phyloP scores from a whole-genome alignment of 2,329 filamentous ascomycete species.

The Dendryphion nanum region DNA sequence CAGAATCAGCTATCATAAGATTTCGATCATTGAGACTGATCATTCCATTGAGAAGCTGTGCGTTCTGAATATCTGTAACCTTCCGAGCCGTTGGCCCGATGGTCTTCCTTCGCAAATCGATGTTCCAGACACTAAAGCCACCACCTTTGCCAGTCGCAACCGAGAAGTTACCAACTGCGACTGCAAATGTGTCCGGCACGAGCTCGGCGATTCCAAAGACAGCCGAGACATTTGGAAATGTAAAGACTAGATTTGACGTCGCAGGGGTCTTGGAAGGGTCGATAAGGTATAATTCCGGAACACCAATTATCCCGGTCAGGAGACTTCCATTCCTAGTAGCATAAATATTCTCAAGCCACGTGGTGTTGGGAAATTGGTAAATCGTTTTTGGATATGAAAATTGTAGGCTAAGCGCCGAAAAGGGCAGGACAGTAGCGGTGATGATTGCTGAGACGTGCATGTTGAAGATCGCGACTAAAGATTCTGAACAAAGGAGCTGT shows the following conservation, averaged over 20 bases:
- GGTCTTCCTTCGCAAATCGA: conserved; percentile 10
- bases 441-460: too few species aligned
- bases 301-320: conserved; percentile 32
- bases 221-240: conserved; percentile 21
- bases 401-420: not conserved
- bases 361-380: conserved; percentile 24
- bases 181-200: conserved; percentile 31
- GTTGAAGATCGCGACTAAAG: too few species aligned
- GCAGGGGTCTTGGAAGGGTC: conserved; percentile 22
- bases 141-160: conserved; percentile 5
- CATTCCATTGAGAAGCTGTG: conserved; percentile 22
- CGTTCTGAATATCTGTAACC: conserved; percentile 13
- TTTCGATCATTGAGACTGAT: conserved; percentile 12
- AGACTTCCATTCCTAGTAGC: conserved; percentile 37
- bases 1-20: conserved; percentile 23
- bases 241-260: conserved; percentile 20
- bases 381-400: conserved; percentile 8
- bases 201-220: conserved; percentile 40
- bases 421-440: not conserved
- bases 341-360: conserved; percentile 40
- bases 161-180: conserved; percentile 20
- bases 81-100: conserved; percentile 2
- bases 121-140: conserved; percentile 15
- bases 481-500: too few species aligned
- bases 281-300: conserved; percentile 34